Percentiles rank a stretch among this genome's conserved stretches.
Evolutionary conservation across 2,329 filamentous ascomycete species (phyloP).

Genomic region (Camillea tinctor): DNA sequence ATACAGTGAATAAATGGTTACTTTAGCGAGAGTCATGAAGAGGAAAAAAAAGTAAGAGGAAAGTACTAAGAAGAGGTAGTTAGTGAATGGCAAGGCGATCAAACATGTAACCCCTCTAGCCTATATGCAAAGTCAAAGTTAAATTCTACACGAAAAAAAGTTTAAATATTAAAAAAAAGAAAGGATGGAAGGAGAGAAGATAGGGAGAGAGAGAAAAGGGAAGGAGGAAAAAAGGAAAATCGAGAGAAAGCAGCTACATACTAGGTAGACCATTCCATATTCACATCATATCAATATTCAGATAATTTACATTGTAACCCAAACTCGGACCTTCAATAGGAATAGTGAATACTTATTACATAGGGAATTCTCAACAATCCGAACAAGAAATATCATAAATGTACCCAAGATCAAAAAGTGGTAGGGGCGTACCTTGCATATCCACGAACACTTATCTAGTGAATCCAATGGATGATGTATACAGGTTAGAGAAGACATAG

Average conservation of each 20-base stretch:
- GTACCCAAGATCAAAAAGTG: neutral
- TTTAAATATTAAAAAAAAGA: neutral
- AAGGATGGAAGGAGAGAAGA: neutral
- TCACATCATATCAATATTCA: too few species aligned
- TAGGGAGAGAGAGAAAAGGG: neutral
- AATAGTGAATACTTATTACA: too few species aligned
- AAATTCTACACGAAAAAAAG: neutral
- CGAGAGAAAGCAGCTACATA: too few species aligned
- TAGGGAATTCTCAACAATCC: neutral
- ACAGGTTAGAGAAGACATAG: too few species aligned
- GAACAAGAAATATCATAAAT: neutral
- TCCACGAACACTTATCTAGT: neutral
- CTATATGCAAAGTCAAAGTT: neutral
- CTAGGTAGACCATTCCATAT: neutral
- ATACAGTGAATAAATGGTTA: neutral
- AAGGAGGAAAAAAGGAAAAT: too few species aligned
- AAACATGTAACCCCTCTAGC: neutral
- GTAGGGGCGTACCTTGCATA: neutral
- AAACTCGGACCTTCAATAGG: neutral
- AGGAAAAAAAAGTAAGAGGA: neutral
- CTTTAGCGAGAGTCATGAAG: neutral
- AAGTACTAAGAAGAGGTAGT: slow-evolving; percentile 1
- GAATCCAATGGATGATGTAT: too few species aligned
- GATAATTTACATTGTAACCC: neutral
- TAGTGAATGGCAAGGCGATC: slow-evolving; percentile 11